A percentile compares a stretch with the other conserved stretches of the same genome.
Evolutionary conservation across 108 stramenopile species (phyloP).

Genomic region (Ochromonas danica): DNA sequence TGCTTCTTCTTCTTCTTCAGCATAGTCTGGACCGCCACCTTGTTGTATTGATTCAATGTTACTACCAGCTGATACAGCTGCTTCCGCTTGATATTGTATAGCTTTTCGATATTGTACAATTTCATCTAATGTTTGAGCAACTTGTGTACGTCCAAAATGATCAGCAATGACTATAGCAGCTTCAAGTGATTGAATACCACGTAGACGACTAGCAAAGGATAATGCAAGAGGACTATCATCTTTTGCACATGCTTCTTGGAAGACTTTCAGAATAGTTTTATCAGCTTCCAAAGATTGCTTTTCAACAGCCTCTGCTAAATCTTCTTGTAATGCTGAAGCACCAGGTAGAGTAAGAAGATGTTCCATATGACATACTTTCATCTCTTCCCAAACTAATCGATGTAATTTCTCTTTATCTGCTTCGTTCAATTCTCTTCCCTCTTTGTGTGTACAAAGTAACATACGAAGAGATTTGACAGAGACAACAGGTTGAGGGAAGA

Average conservation of each 20-base stretch:
- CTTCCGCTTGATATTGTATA: background rate
- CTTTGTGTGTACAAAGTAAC: background rate
- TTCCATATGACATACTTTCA: background rate
- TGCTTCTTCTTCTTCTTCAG: background rate
- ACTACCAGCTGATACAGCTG: background rate
- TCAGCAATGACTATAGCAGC: constrained; percentile 8
- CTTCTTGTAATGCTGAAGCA: background rate
- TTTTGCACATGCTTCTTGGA: constrained; percentile 25
- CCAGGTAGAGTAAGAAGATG: background rate
- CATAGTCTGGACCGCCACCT: background rate
- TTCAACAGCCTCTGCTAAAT: background rate
- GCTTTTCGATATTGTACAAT: background rate
- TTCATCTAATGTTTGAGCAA: constrained; percentile 5
- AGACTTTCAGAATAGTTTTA: background rate
- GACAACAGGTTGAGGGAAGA: constrained; percentile 26
- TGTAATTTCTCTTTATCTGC: background rate
- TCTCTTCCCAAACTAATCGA: constrained; percentile 8
- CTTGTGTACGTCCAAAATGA: constrained; percentile 26
- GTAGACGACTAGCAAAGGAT: background rate
- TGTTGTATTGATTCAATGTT: background rate
- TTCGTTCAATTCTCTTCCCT: constrained; percentile 6
- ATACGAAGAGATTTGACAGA: background rate
- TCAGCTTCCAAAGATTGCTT: background rate
- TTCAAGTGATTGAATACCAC: background rate
- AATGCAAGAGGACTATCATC: constrained; percentile 1